Conservation (phyloP, 2,329 filamentous ascomycete species). For the Escovopsis sp. region DNA sequence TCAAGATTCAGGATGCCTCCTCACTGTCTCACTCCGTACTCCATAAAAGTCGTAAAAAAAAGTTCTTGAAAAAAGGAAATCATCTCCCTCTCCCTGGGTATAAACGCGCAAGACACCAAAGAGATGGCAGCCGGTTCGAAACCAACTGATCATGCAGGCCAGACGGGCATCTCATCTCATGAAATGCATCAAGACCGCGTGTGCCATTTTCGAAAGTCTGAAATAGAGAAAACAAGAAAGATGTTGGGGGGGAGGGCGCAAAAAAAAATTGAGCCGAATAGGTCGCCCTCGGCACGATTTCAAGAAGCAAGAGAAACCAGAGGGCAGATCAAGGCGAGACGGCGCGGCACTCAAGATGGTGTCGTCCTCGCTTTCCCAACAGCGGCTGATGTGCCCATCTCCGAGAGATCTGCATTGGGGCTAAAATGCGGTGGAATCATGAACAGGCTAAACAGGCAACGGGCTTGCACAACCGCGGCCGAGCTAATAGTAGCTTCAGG, state of each 20-base stretch:
- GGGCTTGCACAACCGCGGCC: neutral
- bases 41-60: neutral
- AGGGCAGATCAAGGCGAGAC: too few relatives aligned
- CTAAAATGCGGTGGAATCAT: neutral
- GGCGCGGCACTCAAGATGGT: neutral
- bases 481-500: constrained; percentile 1
- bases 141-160: neutral
- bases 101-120: constrained; percentile 6
- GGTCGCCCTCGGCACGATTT: too few relatives aligned
- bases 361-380: neutral
- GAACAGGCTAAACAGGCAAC: neutral
- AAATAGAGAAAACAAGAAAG: too few relatives aligned
- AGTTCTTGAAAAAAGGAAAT: too few relatives aligned
- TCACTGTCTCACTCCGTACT: neutral
- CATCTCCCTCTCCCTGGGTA: constrained; percentile 6
- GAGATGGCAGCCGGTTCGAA: constrained; percentile 1
- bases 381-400: neutral
- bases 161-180: constrained; percentile 4
- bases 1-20: neutral
- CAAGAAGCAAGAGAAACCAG: too few relatives aligned
- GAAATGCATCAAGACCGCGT: constrained; percentile 3
- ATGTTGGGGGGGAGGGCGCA: too few relatives aligned
- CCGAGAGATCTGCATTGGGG: neutral
- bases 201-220: neutral
- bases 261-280: too few relatives aligned